Conservation (phyloP, 2,329 filamentous ascomycete genomes). For the Cercospora beticola region DNA sequence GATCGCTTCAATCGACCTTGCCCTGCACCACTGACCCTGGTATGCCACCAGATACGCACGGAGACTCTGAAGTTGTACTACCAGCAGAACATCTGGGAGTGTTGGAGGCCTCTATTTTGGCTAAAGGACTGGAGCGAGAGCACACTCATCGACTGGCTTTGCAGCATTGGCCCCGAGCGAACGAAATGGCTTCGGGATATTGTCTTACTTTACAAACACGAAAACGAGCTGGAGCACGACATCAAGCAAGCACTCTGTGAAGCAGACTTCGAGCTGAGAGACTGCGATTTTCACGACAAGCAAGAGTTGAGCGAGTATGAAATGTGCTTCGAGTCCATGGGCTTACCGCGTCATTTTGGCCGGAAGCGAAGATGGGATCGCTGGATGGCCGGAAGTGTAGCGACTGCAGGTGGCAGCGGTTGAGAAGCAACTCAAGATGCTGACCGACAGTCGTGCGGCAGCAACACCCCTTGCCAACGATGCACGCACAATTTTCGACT, state of each 20-base stretch:
- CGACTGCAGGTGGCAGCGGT: slow-evolving; percentile 9
- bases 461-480: background rate
- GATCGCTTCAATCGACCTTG: slow-evolving; percentile 22
- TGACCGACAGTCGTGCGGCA: background rate
- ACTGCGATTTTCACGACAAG: slow-evolving; percentile 19
- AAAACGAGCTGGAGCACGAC: slow-evolving; percentile 27
- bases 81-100: slow-evolving; percentile 28
- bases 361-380: slow-evolving; percentile 23
- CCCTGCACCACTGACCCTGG: slow-evolving; percentile 25
- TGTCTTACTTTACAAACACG: slow-evolving; percentile 29
- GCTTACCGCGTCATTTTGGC: slow-evolving; percentile 32
- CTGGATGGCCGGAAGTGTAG: slow-evolving; percentile 17
- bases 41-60: slow-evolving; percentile 23
- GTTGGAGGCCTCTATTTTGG: slow-evolving; percentile 32
- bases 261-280: slow-evolving; percentile 21
- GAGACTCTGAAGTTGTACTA: slow-evolving; percentile 32
- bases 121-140: slow-evolving; percentile 26
- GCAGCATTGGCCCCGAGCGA: slow-evolving; percentile 21
- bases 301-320: slow-evolving; percentile 30
- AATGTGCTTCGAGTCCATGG: slow-evolving; percentile 26
- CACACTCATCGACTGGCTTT: slow-evolving; percentile 30
- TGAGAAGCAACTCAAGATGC: background rate
- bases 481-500: background rate
- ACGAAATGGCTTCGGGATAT: slow-evolving; percentile 28
- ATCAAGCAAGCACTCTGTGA: slow-evolving; percentile 23